A percentile compares a stretch with the other conserved stretches of the same genome.
phyloP scores from a whole-genome alignment of 1,139 yeast genomes.

The Ogataea hybrid region DNA sequence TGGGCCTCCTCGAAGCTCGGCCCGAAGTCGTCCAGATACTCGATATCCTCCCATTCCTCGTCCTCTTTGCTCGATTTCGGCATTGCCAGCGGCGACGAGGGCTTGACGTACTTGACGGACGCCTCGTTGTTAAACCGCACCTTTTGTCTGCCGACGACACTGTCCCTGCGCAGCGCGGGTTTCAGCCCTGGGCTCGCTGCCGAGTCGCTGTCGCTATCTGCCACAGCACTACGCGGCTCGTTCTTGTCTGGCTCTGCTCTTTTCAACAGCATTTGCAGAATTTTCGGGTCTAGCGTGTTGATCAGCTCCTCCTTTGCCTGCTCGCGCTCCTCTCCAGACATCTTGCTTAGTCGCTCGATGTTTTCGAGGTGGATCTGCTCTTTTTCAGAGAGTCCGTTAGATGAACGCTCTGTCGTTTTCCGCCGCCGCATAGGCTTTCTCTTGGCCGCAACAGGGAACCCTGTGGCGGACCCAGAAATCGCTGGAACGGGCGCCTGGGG shows the following conservation, averaged over 20 bases:
- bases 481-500: conserved; percentile 7
- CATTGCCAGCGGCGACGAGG: conserved; percentile 20
- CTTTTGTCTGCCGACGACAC: conserved; percentile 26
- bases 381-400: conserved; percentile 53
- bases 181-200: conserved; percentile 17
- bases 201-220: conserved; percentile 13
- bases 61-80: conserved; percentile 16
- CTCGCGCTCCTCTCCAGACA: conserved; percentile 67
- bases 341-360: conserved; percentile 53
- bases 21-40: conserved; percentile 39
- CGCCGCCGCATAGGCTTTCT: conserved; percentile 29
- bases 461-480: conserved; percentile 26
- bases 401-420: conserved; percentile 19
- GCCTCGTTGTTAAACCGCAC: conserved; percentile 45
- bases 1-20: conserved; percentile 37
- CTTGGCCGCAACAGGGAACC: conserved; percentile 44
- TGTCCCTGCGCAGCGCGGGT: conserved; percentile 22
- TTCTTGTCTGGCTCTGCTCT: conserved; percentile 19
- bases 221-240: neutral
- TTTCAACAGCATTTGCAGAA: conserved; percentile 43
- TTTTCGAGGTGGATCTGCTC: conserved; percentile 80
- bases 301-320: conserved; percentile 67
- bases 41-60: conserved; percentile 33
- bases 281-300: conserved; percentile 63
- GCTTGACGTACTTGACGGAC: conserved; percentile 38